A percentile compares a stretch with the other conserved stretches of the same genome.
Conservation (phyloP, 176 grass and related monocot genomes). For the Rhipidocladum racemiflorum region DNA sequence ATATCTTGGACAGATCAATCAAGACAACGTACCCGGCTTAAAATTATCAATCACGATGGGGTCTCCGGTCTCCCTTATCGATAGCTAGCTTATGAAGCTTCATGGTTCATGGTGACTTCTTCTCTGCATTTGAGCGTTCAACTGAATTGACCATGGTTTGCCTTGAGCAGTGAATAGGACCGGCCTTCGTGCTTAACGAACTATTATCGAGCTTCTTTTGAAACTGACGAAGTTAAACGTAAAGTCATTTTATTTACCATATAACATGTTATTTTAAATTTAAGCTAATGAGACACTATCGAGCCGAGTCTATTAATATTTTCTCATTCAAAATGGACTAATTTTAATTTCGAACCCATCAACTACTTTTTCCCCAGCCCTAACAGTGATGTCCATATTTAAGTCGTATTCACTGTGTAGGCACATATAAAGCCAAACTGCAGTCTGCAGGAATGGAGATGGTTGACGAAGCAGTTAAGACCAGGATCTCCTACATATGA, state of each 20-base stretch:
- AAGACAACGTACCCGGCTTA: background rate
- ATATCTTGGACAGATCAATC: background rate
- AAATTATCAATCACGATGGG: background rate
- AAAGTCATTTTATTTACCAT: no score
- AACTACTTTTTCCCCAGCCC: no score
- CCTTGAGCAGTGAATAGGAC: no score
- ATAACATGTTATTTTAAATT: no score
- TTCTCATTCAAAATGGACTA: no score
- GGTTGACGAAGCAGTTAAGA: background rate
- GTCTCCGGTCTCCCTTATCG: background rate
- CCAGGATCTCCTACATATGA: background rate
- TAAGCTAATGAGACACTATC: no score
- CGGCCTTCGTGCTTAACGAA: no score
- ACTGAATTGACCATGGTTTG: constrained; percentile 7
- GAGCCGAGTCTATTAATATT: no score
- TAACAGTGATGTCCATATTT: background rate
- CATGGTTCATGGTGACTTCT: background rate
- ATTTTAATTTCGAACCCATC: no score
- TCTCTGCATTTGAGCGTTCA: background rate
- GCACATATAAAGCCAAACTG: background rate
- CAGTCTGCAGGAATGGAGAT: background rate
- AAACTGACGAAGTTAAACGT: no score
- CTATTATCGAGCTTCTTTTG: no score
- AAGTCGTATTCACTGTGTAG: background rate
- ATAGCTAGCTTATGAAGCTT: background rate